A percentile compares a stretch with the other conserved stretches of the same genome.
phyloP scores from a whole-genome alignment of 306 rosid species.

The Trifolium fragiferum region DNA sequence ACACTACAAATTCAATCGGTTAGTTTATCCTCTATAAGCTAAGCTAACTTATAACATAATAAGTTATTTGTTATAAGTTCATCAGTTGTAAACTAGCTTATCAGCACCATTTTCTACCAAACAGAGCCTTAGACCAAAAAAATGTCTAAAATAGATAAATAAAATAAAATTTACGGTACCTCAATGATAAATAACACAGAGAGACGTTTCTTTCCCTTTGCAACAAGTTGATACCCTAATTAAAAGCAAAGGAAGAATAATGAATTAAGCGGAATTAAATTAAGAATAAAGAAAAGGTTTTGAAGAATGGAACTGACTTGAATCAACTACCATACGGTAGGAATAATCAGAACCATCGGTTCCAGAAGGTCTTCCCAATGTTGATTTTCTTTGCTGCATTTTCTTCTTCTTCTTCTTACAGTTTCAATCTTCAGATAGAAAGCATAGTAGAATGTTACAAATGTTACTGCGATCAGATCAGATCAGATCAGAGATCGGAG shows the following conservation, averaged over 20 bases:
- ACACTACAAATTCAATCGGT: too few species aligned
- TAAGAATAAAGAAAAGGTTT: neutral
- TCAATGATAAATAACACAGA: slow-evolving; percentile 53
- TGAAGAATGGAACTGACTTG: slow-evolving; percentile 61
- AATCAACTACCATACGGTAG: slow-evolving; percentile 89
- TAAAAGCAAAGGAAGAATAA: too few species aligned
- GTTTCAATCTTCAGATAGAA: slow-evolving; percentile 37
- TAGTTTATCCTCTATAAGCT: too few species aligned
- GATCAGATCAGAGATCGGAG: too few species aligned
- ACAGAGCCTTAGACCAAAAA: too few species aligned
- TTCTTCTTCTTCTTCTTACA: slow-evolving; percentile 21
- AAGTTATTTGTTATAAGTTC: too few species aligned
- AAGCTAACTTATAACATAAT: too few species aligned
- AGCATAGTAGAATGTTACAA: too few species aligned
- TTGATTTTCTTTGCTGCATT: slow-evolving; percentile 70
- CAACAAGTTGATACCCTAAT: slow-evolving; percentile 85
- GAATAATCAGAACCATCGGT: slow-evolving; percentile 89
- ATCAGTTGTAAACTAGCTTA: too few species aligned
- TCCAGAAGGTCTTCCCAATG: slow-evolving; percentile 81
- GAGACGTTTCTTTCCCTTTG: slow-evolving; percentile 71
- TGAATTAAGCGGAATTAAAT: too few species aligned
- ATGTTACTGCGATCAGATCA: too few species aligned
- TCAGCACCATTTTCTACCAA: too few species aligned
- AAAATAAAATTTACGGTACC: slow-evolving; percentile 54
- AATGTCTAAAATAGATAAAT: neutral